Evolutionary conservation across 768 basidiomycete species (phyloP).

Genomic region (Lentinula guzmanii): DNA sequence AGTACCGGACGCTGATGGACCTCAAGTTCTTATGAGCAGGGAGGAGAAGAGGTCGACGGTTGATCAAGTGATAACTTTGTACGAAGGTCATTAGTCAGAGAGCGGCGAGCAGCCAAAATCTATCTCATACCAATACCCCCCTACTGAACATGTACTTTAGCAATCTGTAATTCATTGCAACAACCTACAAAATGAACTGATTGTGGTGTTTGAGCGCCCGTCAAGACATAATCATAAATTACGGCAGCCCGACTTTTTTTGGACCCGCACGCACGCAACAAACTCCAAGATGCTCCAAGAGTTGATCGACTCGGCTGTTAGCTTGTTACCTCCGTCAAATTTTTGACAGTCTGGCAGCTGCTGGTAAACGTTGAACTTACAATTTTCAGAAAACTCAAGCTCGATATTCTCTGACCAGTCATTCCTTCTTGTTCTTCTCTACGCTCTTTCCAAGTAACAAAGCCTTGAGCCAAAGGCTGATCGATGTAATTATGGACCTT

Average conservation of each 20-base stretch:
- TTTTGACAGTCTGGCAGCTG: background rate
- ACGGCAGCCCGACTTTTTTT: background rate
- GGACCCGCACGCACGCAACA: background rate
- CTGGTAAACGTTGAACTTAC: background rate
- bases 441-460: background rate
- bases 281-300: background rate
- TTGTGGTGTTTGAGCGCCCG: background rate
- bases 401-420: background rate
- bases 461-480: background rate
- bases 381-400: background rate
- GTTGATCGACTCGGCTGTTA: background rate
- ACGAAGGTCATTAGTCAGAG: background rate
- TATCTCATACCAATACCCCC: background rate
- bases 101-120: background rate
- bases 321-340: background rate
- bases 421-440: background rate
- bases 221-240: background rate
- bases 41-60: conserved; percentile 2
- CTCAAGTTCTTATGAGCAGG: background rate
- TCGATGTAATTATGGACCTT: background rate
- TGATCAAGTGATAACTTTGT: conserved; percentile 4
- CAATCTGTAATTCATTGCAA: too few relatives aligned
- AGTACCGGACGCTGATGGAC: background rate
- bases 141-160: background rate
- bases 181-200: too few relatives aligned